A percentile compares a stretch with the other conserved stretches of the same genome.
Conservation (phyloP, 129 eudicot genomes). For the Saussurea involucrata region DNA sequence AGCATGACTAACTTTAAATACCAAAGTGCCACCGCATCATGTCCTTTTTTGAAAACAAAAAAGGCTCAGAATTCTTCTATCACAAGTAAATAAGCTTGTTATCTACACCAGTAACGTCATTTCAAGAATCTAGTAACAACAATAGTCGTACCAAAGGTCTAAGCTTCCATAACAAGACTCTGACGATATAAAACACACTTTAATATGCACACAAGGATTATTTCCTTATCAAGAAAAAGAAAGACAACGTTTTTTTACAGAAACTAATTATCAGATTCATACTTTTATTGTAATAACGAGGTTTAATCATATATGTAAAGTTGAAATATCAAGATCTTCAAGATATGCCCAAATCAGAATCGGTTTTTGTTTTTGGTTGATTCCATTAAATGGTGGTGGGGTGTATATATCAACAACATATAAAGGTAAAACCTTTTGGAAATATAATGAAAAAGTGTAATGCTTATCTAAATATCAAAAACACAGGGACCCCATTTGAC, state of each 20-base stretch:
- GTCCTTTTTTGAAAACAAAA: conserved; percentile 3
- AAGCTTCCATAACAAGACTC: conserved; percentile 15
- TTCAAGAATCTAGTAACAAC: conserved; percentile 17
- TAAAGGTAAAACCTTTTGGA: conserved; percentile 14
- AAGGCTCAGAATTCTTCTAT: neutral
- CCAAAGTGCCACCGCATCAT: conserved; percentile 16
- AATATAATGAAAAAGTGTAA: conserved; percentile 10
- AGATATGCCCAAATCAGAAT: conserved; percentile 27
- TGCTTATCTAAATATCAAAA: conserved; percentile 23
- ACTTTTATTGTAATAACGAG: neutral
- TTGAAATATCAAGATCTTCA: neutral
- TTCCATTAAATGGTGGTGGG: conserved; percentile 29
- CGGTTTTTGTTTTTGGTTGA: neutral
- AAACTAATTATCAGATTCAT: neutral
- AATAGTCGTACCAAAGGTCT: neutral
- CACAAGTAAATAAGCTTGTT: neutral
- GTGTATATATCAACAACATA: conserved; percentile 22
- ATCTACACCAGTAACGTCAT: conserved; percentile 7
- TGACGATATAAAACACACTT: neutral
- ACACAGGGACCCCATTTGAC: conserved; percentile 3
- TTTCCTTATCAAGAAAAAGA: conserved; percentile 9
- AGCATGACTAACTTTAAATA: conserved; percentile 4
- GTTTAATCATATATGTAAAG: neutral
- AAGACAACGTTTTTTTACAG: neutral
- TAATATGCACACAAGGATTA: neutral